phyloP scores from a whole-genome alignment of 2,329 filamentous ascomycete genomes.

The Cladorrhinum sp. region DNA sequence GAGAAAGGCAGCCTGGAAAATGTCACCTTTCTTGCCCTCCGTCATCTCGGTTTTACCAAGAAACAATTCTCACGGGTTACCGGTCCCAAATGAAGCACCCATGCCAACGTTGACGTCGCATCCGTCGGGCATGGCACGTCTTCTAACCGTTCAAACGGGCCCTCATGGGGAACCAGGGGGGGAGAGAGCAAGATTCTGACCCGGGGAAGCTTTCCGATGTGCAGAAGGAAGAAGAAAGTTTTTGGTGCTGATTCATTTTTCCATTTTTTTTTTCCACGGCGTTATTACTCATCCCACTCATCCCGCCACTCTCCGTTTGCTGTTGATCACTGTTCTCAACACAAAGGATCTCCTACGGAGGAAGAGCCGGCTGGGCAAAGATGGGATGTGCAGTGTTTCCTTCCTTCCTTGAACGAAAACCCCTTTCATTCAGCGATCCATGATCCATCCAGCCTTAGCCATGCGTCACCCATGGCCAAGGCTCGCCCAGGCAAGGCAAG shows the following conservation, averaged over 20 bases:
- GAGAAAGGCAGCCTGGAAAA: background rate
- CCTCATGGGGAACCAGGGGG: slow-evolving; percentile 9
- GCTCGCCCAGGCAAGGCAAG: background rate
- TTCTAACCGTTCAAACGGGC: slow-evolving; percentile 15
- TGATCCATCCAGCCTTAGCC: background rate
- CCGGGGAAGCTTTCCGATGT: slow-evolving; percentile 24
- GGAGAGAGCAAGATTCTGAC: background rate
- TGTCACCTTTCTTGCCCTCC: background rate
- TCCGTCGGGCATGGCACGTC: background rate
- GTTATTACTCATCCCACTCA: background rate
- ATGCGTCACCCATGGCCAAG: background rate
- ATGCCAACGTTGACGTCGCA: background rate
- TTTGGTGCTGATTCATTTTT: background rate
- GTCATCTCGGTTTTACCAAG: background rate
- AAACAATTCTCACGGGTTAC: background rate
- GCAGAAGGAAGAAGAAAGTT: slow-evolving; percentile 11
- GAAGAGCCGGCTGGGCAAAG: background rate
- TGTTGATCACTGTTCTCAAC: background rate
- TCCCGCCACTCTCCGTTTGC: background rate
- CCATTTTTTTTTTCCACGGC: background rate
- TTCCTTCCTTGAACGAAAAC: background rate
- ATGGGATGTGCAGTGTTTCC: too few species aligned
- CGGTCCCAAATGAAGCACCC: background rate
- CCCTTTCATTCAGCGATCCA: background rate
- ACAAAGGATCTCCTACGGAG: background rate